Conservation (phyloP, 2,329 filamentous ascomycete species). For the Sporothrix mexicana region DNA sequence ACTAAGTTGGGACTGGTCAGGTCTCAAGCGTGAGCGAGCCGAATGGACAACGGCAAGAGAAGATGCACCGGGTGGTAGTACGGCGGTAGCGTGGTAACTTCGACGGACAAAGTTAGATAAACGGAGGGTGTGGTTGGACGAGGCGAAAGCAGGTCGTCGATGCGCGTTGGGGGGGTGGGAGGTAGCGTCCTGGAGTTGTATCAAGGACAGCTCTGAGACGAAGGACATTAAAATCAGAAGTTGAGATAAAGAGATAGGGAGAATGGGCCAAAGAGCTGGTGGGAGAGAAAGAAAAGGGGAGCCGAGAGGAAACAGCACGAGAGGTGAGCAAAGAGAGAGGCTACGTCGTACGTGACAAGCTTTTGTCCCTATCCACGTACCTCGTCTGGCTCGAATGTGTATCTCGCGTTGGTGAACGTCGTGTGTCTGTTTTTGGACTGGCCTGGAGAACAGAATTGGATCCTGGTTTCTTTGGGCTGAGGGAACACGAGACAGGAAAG, state of each 20-base stretch:
- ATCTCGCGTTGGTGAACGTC: conserved; percentile 15
- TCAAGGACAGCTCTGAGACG: background rate
- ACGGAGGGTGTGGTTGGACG: conserved; percentile 26
- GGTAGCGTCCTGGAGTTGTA: conserved; percentile 28
- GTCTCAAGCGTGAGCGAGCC: conserved; percentile 15
- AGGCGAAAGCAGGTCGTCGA: conserved; percentile 4
- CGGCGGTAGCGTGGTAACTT: conserved; percentile 35
- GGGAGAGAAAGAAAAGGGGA: background rate
- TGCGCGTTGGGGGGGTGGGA: background rate
- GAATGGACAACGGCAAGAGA: conserved; percentile 27
- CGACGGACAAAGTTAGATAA: conserved; percentile 22
- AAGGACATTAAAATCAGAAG: background rate
- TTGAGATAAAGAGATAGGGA: background rate
- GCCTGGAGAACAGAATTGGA: conserved; percentile 11
- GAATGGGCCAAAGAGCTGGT: background rate
- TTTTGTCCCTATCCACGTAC: conserved; percentile 8
- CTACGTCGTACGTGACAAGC: conserved; percentile 27
- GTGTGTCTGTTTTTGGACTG: conserved; percentile 6
- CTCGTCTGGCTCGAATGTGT: conserved; percentile 12
- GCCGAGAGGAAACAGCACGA: conserved; percentile 15
- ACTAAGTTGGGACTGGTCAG: conserved; percentile 11
- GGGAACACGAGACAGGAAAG: background rate
- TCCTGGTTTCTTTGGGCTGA: background rate
- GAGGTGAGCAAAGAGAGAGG: background rate
- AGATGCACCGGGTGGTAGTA: conserved; percentile 30